Percentiles rank a stretch among this genome's conserved stretches.
phyloP scores from a whole-genome alignment of 2,329 filamentous ascomycete species.

The Neonectria magnoliae region DNA sequence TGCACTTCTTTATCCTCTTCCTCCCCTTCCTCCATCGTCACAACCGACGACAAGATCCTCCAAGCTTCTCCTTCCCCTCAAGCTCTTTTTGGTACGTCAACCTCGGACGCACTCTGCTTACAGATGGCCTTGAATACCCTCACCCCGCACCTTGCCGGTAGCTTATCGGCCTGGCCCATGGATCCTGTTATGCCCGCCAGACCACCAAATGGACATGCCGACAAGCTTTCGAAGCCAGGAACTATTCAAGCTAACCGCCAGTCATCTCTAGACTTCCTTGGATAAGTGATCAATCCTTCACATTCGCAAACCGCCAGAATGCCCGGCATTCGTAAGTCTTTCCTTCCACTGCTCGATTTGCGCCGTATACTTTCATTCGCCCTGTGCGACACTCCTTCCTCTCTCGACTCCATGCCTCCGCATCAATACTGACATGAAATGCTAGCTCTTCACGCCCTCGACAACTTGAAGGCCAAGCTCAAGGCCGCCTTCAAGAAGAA shows the following conservation, averaged over 20 bases:
- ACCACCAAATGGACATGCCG: not conserved
- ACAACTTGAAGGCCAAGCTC: conserved; percentile 66
- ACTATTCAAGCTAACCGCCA: conserved; percentile 27
- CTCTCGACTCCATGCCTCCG: not conserved
- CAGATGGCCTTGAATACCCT: conserved; percentile 3
- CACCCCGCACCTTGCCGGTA: conserved; percentile 4
- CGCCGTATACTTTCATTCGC: not conserved
- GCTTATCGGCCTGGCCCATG: conserved; percentile 9
- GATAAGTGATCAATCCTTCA: not conserved
- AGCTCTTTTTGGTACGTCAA: conserved; percentile 14
- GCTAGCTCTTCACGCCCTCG: conserved; percentile 60
- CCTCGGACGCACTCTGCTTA: not conserved
- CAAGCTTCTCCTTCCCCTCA: not conserved
- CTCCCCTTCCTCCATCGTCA: not conserved
- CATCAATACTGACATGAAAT: conserved; percentile 14
- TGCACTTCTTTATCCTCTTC: not conserved
- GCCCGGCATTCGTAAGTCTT: conserved; percentile 63
- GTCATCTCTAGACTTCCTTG: conserved; percentile 13
- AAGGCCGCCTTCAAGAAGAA: conserved; percentile 64
- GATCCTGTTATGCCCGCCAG: conserved; percentile 6
- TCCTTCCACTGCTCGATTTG: not conserved
- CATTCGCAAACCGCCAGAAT: conserved; percentile 49
- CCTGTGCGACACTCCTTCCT: not conserved
- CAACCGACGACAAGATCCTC: not conserved
- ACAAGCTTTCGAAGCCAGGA: not conserved